Evolutionary conservation across 352 stramenopile genomes (phyloP), one percentile per base, ranked within the genome.

Genomic region (Pythium guiyangense): DNA sequence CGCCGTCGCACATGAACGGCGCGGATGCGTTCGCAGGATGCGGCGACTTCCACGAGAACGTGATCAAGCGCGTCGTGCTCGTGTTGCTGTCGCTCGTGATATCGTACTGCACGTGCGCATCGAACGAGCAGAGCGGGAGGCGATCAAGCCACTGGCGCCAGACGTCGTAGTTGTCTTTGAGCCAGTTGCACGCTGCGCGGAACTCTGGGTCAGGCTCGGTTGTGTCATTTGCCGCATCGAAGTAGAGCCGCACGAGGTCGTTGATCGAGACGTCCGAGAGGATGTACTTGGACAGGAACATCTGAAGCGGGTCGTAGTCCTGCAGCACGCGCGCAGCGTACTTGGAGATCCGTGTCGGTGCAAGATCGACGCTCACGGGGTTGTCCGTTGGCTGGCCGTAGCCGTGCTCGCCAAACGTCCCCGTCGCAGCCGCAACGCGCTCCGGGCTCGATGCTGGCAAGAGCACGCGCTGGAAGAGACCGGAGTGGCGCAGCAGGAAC

Each of bases 121-220:
- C 25, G 6, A 54, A 35, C 17, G 50, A 27, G 40, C 69, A 76
- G n/a, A 71, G 37, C 5, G 58, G 65, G 20, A 81, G 3, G 9
- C 59, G 69, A 2, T 79, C 63, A 2, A 81, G 15, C 78, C 75
- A 88, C 0, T 69, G 47, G 17, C 49, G 70, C 78, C 75, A 88
- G 2, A 54, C 43, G 18, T 71, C 60, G 45, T 84, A 89, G 49
- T 86, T 87, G 0, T 49, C 31, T 34, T 71, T 73, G 11, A 86
- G 57, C 74, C 74, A 88, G 18, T 66, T 68, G 53, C 75, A 88
- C 2, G 75, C 66, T 1, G 75, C 64, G 0, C 52, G 27, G 25
- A 87, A 87, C 18, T 65, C 52, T 0, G 73, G 71, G 14, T 75
- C 62, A 1, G 52, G 22, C 4, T 74, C 59, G 4, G 22, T 54